Conservation (phyloP, 2,329 filamentous ascomycete genomes). For the Sclerotinia sclerotiorum region DNA sequence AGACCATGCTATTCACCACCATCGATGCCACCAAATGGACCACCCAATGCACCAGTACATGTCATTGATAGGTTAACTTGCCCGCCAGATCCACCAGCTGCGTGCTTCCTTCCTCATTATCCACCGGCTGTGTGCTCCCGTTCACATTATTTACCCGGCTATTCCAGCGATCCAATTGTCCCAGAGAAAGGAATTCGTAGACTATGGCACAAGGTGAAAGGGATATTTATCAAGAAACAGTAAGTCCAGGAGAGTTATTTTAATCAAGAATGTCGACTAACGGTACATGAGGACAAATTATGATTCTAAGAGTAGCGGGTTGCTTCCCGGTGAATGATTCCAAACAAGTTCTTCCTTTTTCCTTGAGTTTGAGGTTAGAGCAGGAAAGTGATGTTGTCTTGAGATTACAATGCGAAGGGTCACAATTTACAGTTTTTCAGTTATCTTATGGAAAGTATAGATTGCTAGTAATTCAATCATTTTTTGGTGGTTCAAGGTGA, state of each 20-base stretch:
- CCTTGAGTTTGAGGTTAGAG: no score
- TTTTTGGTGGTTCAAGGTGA: background rate
- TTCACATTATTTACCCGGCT: background rate
- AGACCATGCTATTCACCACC: conserved; percentile 65
- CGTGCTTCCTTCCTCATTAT: background rate
- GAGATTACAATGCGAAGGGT: background rate
- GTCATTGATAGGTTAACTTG: conserved; percentile 6
- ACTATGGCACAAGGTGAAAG: conserved; percentile 13
- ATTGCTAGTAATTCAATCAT: background rate
- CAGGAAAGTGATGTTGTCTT: background rate
- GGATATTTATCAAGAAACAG: background rate
- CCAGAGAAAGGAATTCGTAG: background rate
- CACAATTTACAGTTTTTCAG: background rate
- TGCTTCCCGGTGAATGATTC: background rate
- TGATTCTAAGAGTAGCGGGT: background rate
- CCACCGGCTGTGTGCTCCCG: background rate
- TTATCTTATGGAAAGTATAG: background rate
- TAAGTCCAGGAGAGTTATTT: background rate
- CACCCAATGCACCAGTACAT: conserved; percentile 33
- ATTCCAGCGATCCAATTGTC: background rate
- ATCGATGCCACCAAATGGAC: no score
- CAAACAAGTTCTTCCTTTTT: background rate
- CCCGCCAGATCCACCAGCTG: background rate
- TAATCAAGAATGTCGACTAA: background rate
- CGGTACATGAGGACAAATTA: background rate